phyloP scores from a whole-genome alignment of 371 early-diverging fungal species.

The Mucor lusitanicus region DNA sequence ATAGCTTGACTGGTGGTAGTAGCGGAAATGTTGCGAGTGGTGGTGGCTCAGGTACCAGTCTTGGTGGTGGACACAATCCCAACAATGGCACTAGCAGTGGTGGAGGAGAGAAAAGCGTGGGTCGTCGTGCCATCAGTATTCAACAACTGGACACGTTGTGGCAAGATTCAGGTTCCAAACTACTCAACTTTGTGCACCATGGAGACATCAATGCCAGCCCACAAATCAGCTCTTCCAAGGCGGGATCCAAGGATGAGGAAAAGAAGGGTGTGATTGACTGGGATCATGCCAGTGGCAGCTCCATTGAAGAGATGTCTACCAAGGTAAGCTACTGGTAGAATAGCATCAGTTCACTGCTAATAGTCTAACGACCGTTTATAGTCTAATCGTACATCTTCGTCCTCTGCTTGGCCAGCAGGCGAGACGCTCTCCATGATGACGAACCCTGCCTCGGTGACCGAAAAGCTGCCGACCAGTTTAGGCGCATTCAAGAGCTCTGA shows the following conservation, averaged over 20 bases:
- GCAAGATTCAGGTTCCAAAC: conserved; percentile 50
- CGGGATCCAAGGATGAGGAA: conserved; percentile 14
- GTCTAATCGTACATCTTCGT: conserved; percentile 48
- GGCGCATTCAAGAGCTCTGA: conserved; percentile 47
- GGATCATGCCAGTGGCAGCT: conserved; percentile 28
- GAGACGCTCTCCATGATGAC: conserved; percentile 32
- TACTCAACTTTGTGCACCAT: conserved; percentile 47
- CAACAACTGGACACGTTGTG: conserved; percentile 47
- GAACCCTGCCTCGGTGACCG: conserved; percentile 35
- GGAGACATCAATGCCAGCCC: conserved; percentile 11
- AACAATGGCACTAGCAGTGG: background rate
- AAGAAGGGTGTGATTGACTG: conserved; percentile 15
- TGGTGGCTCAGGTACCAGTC: conserved; percentile 5
- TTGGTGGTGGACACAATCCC: background rate
- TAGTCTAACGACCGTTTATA: background rate
- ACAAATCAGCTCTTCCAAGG: background rate
- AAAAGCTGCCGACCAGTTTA: conserved; percentile 36
- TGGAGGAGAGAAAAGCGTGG: conserved; percentile 8
- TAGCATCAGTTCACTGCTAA: too few species aligned
- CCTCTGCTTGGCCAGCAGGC: conserved; percentile 20
- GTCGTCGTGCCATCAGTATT: conserved; percentile 46
- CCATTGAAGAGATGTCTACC: conserved; percentile 31
- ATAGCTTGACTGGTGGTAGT: conserved; percentile 1
- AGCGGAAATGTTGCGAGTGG: background rate
- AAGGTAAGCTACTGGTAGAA: conserved; percentile 20